These are phyloP conservation scores for Lolium rigidum DNA, from an alignment of 176 grass and related monocot species.

Conservation along the genomic window DNA sequence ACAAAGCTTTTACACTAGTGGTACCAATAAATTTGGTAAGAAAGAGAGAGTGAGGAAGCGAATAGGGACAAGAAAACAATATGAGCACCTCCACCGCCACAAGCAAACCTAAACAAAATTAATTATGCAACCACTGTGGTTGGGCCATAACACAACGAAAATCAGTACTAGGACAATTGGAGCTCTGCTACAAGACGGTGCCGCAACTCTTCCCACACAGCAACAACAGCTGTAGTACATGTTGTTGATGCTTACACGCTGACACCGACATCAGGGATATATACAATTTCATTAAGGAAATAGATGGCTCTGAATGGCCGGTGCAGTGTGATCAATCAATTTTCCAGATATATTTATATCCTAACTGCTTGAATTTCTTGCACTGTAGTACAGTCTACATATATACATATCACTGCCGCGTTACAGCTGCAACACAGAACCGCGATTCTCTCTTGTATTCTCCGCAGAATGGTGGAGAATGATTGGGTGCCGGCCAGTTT, in stretches of 20 bases:
- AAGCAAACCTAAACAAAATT: not conserved
- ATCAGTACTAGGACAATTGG: not conserved
- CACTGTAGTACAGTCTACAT: not conserved
- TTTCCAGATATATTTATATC: not conserved
- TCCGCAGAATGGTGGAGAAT: not conserved
- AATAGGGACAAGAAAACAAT: too few relatives aligned
- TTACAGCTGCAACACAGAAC: not conserved
- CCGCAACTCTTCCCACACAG: not conserved
- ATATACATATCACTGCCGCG: not conserved
- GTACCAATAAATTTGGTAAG: too few relatives aligned
- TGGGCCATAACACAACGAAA: not conserved
- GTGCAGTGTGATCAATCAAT: not conserved
- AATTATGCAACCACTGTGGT: not conserved
- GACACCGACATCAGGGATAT: slow-evolving; percentile 11
- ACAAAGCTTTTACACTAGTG: too few relatives aligned
- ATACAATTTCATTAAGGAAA: not conserved
- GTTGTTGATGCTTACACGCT: slow-evolving; percentile 16
- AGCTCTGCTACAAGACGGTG: not conserved
- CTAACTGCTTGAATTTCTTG: not conserved
- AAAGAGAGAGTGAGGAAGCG: too few relatives aligned
- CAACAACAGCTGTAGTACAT: not conserved
- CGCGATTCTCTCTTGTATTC: not conserved
- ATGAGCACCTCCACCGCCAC: not conserved
- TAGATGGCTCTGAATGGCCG: not conserved
- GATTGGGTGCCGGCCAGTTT: not conserved